These are phyloP conservation scores for Syzygium aromaticum DNA, from an alignment of 345 rosid genomes.

Conservation along the genomic window DNA sequence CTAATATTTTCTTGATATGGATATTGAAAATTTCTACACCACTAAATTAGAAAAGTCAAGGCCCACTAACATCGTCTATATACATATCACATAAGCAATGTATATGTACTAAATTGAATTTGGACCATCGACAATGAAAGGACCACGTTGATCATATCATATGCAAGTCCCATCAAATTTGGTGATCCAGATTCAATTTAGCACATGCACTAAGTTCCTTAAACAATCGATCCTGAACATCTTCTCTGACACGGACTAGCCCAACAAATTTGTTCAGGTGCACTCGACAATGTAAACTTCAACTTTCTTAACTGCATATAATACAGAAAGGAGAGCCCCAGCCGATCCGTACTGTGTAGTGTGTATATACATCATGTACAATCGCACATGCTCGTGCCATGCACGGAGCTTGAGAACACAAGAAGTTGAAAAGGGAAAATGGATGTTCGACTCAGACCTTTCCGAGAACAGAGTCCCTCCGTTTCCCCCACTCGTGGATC, in stretches of 20 bases:
- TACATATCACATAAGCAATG: background rate
- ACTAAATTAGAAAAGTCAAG: background rate
- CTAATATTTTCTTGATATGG: too few species aligned
- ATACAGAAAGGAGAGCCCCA: background rate
- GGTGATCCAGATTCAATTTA: background rate
- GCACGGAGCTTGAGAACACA: background rate
- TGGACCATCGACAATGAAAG: background rate
- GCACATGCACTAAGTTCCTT: background rate
- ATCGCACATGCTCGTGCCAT: background rate
- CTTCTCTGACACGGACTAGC: too few species aligned
- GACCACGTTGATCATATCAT: background rate
- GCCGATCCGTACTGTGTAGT: background rate
- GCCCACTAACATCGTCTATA: background rate
- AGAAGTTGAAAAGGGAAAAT: background rate
- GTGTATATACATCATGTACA: background rate
- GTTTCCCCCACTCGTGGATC: constrained; percentile 6
- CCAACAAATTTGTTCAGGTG: background rate
- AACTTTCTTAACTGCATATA: background rate
- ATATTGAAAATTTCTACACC: background rate
- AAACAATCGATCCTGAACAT: background rate
- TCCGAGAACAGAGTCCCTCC: background rate
- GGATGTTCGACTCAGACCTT: background rate
- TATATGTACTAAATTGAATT: background rate
- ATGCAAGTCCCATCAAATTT: background rate
- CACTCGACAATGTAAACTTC: background rate